Evolutionary conservation across 352 stramenopile genomes (phyloP), one percentile per base, ranked within the genome.

Genomic region (Globisporangium paroecandrum): DNA sequence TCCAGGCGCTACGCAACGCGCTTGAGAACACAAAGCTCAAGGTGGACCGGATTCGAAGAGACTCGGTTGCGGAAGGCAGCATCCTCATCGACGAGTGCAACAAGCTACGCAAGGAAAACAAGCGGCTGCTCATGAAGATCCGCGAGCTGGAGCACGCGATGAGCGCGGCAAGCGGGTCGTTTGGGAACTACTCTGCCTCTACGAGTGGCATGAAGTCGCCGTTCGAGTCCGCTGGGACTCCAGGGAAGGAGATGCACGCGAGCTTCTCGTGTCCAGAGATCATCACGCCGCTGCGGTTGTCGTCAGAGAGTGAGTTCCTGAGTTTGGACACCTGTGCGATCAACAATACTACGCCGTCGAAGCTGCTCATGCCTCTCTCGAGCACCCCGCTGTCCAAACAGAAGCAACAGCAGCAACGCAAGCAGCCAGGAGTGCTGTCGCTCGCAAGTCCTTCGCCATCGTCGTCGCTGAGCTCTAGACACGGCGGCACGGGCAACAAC

Each of bases 81-180:
- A 76, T 90, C 15, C 73, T 93, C 32, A 90, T 94, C 55, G 82
- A 93, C 27, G 85, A 94, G 56, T 91, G 86, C 76, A 94, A 92
- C 70, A 77, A 83, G 47, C 62, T 93, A 1, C 79, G 85, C 0
- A 93, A 92, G 63, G 79, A 91, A 34, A 91, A 90, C 68, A 94
- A 93, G 41, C 62, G 75, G 1, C 64, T 88, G n/a, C 62, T 78
- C 53, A 75, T 89, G 27, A 82, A 85, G 63, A 88, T 88, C 58
- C 85, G 83, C 20, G 85, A 91, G 43, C 64, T 94, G 1, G 87
- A 94, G 58, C 76, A 83, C 46, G 55, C 62, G 18, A 41, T 77
- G 13, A 70, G 58, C 18, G 46, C 62, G 8, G 66, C 70, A 6
- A 43, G 51, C n/a, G 65, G 68, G 29, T 54, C 27, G 25, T 38